Evolutionary conservation across 2,329 filamentous ascomycete genomes (phyloP).

Genomic region (Colletotrichum higginsianum): DNA sequence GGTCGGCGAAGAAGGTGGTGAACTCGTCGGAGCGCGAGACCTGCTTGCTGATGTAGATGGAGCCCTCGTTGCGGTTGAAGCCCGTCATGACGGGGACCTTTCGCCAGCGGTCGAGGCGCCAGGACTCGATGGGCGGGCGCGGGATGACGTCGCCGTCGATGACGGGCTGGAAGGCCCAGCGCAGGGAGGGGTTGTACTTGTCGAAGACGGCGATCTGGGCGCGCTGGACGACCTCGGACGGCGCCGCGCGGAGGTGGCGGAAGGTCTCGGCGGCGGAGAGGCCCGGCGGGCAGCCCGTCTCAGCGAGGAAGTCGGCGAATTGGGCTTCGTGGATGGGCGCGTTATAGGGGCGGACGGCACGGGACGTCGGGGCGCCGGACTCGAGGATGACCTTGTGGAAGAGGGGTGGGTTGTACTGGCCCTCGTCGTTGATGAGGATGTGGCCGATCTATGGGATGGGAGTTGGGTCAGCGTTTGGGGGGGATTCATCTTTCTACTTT

Average conservation of each 20-base stretch:
- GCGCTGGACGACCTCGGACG: slow-evolving; percentile 53
- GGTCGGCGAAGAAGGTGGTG: slow-evolving; percentile 70
- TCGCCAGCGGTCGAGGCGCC: slow-evolving; percentile 68
- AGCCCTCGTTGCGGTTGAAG: slow-evolving; percentile 80
- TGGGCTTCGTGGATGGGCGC: slow-evolving; percentile 73
- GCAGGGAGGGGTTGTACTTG: slow-evolving; percentile 58
- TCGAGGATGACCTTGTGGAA: slow-evolving; percentile 71
- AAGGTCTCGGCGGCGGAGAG: slow-evolving; percentile 67
- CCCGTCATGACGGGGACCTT: slow-evolving; percentile 76
- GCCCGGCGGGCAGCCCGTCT: slow-evolving; percentile 62
- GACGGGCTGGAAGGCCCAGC: slow-evolving; percentile 79
- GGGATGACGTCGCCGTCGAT: slow-evolving; percentile 75
- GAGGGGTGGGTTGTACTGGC: slow-evolving; percentile 55
- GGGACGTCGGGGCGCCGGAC: slow-evolving; percentile 69
- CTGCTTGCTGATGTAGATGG: slow-evolving; percentile 71
- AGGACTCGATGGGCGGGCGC: slow-evolving; percentile 70
- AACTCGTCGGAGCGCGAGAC: slow-evolving; percentile 56
- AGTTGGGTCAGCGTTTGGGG: slow-evolving; percentile 12
- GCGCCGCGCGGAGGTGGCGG: slow-evolving; percentile 62
- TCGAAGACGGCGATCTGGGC: slow-evolving; percentile 63
- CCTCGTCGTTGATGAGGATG: slow-evolving; percentile 66
- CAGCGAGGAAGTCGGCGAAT: slow-evolving; percentile 68
- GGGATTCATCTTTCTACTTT: too few relatives aligned
- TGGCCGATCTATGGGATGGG: slow-evolving; percentile 70
- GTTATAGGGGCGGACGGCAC: slow-evolving; percentile 65